Percentiles rank a stretch among this genome's conserved stretches.
Evolutionary conservation across 345 rosid species (phyloP).

Genomic region (Lumnitzera racemosa): DNA sequence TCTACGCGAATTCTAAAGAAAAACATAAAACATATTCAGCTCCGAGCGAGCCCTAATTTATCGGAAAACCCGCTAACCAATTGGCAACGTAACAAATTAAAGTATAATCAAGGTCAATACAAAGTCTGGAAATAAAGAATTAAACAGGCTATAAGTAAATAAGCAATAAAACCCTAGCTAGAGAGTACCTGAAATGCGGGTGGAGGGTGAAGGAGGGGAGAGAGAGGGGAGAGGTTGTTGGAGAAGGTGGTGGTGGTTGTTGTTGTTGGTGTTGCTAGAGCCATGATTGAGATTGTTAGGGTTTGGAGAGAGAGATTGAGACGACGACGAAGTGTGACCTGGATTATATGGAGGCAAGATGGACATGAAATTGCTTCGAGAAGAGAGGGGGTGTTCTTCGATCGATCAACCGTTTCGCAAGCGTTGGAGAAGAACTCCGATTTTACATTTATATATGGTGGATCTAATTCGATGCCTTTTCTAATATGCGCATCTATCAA

Average conservation of each 20-base stretch:
- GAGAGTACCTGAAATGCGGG: slow-evolving; percentile 8
- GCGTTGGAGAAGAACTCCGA: too few species aligned
- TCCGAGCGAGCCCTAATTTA: too few species aligned
- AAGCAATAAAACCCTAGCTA: background rate
- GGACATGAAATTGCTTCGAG: slow-evolving; percentile 72
- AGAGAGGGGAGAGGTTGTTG: slow-evolving; percentile 18
- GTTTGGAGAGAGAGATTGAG: slow-evolving; percentile 30
- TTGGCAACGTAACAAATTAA: too few species aligned
- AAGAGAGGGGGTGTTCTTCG: background rate
- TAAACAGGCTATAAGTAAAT: background rate
- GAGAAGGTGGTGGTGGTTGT: background rate
- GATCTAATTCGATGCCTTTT: too few species aligned
- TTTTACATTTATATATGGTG: too few species aligned
- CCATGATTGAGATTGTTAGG: slow-evolving; percentile 60
- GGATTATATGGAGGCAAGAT: slow-evolving; percentile 68
- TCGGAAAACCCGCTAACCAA: too few species aligned
- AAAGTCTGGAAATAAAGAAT: too few species aligned
- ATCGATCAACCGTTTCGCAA: slow-evolving; percentile 1
- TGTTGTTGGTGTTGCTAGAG: background rate
- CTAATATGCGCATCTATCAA: too few species aligned
- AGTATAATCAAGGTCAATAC: too few species aligned
- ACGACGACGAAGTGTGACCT: slow-evolving; percentile 42
- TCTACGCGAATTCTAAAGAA: too few species aligned
- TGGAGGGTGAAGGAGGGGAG: slow-evolving; percentile 10
- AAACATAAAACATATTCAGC: too few species aligned